Evolutionary conservation across 2,329 filamentous ascomycete species (phyloP).

Genomic region (Neofusicoccum kwambonambiense): DNA sequence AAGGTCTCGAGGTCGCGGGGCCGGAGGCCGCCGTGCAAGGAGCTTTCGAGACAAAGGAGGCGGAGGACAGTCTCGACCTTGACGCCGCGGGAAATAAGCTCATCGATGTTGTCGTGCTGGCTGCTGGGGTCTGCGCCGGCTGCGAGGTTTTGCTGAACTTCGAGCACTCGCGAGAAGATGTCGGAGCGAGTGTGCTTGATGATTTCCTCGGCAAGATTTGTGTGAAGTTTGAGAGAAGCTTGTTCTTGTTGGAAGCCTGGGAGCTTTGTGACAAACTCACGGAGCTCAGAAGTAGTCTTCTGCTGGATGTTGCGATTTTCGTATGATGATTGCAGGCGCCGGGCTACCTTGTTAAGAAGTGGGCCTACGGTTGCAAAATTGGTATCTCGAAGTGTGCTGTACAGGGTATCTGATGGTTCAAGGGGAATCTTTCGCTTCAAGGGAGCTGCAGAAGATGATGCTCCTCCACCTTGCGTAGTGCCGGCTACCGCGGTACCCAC

Average conservation of each 20-base stretch:
- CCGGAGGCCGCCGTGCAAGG: conserved; percentile 83
- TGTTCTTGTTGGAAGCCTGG: conserved; percentile 92
- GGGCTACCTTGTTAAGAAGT: conserved; percentile 84
- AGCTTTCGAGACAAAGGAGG: conserved; percentile 86
- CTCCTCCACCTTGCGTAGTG: conserved; percentile 51
- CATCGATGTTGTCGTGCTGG: conserved; percentile 88
- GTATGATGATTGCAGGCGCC: conserved; percentile 81
- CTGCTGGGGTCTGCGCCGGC: conserved; percentile 85
- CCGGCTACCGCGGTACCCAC: conserved; percentile 70
- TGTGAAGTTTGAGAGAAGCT: conserved; percentile 87
- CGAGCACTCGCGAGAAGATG: conserved; percentile 80
- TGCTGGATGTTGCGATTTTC: conserved; percentile 77
- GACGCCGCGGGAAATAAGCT: conserved; percentile 85
- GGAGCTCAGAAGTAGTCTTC: conserved; percentile 85
- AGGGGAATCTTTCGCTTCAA: conserved; percentile 84
- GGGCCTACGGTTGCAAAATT: conserved; percentile 95
- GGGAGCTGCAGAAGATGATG: conserved; percentile 44
- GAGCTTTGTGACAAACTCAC: conserved; percentile 91
- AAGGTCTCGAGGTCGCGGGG: conserved; percentile 87
- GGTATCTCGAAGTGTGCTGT: conserved; percentile 80
- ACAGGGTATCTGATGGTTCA: conserved; percentile 86
- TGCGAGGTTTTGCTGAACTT: conserved; percentile 93
- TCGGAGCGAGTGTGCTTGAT: conserved; percentile 90
- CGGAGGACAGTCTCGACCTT: conserved; percentile 80
- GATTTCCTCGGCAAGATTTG: conserved; percentile 88